Evolutionary conservation across 768 basidiomycete genomes (phyloP), one percentile per base, ranked within the genome.

Genomic region (Russula vinacea): DNA sequence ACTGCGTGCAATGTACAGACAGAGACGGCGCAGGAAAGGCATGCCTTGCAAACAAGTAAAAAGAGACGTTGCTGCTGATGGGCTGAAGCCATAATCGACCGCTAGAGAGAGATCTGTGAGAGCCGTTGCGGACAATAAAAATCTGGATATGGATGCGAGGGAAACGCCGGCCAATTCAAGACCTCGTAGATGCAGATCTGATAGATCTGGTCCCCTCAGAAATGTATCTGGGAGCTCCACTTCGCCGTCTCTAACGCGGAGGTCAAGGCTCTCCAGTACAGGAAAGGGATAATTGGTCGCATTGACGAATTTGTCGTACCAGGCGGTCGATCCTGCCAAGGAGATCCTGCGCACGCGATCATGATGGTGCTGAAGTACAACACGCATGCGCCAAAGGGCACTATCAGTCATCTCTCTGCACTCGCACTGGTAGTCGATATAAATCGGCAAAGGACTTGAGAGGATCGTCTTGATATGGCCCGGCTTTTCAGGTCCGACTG

Each of bases 211-310:
- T 13, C 42, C 56, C 42, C 8, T 6, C 3, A 58, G 62, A 45
- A 63, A 37, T 10, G 32, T 53, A 3, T 33, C 1, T 24, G 54
- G 45, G 22, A 62, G 9, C 7, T 9, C 10, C 40, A 32, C 2
- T 8, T 2, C 3, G 17, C 1, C 5, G 9, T 0, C 5, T 6
- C 5, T 0, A 17, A 3, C 9, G 29, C 0, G 2, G 10, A 62
- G 40, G 19, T 47, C 19, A 22, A 63, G 49, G 44, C 37, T 63
- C 13, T 63, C 56, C 40, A 63, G 29, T 19, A 14, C 22, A 3
- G 56, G 56, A 33, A 63, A 63, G 6, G 16, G 7, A 8, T 26
- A 17, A 5, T 22, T 51, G 37, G 55, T 50, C 6, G 40, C 29
- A 22, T 10, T 10, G 33, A 58, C 7, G 14, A 63, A 8, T 29